phyloP scores from a whole-genome alignment of 768 basidiomycete genomes.

The Fomitopsis pulvina region DNA sequence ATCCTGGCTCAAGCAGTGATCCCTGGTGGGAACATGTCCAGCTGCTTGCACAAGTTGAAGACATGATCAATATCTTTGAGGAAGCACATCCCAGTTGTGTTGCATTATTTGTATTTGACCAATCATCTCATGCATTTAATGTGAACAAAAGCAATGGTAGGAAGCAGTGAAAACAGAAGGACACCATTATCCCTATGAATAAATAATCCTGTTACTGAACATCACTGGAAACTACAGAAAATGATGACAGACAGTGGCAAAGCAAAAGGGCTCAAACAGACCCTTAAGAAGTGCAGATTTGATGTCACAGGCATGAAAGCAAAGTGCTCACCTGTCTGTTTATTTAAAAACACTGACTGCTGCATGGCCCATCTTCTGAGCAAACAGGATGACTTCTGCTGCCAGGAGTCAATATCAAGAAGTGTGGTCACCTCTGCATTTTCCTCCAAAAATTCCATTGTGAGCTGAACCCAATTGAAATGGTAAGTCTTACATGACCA shows the following conservation, averaged over 20 bases:
- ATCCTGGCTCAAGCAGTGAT: constrained; percentile 24
- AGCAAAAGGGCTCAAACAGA: constrained; percentile 29
- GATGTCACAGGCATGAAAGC: constrained; percentile 24
- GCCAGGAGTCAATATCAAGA: constrained; percentile 28
- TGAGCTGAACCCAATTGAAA: constrained; percentile 42
- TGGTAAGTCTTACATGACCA: constrained; percentile 21
- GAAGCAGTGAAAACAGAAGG: constrained; percentile 15
- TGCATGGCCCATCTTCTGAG: constrained; percentile 32
- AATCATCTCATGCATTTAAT: constrained; percentile 28
- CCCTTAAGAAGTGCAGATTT: constrained; percentile 36
- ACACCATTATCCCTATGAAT: constrained; percentile 29
- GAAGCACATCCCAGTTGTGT: constrained; percentile 25
- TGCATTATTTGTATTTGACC: constrained; percentile 34
- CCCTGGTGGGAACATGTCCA: constrained; percentile 33
- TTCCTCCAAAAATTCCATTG: constrained; percentile 42
- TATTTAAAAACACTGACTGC: constrained; percentile 26
- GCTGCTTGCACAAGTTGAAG: constrained; percentile 26
- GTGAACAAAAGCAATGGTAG: constrained; percentile 22
- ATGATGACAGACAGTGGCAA: constrained; percentile 28
- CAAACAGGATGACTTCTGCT: constrained; percentile 34
- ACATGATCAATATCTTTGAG: constrained; percentile 32
- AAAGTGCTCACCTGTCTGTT: constrained; percentile 33
- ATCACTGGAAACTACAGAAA: constrained; percentile 25
- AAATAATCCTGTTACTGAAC: constrained; percentile 24
- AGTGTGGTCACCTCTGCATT: constrained; percentile 29